Evolutionary conservation across 305 asterid species (phyloP).

Genomic region (Fraxinus paxiana): DNA sequence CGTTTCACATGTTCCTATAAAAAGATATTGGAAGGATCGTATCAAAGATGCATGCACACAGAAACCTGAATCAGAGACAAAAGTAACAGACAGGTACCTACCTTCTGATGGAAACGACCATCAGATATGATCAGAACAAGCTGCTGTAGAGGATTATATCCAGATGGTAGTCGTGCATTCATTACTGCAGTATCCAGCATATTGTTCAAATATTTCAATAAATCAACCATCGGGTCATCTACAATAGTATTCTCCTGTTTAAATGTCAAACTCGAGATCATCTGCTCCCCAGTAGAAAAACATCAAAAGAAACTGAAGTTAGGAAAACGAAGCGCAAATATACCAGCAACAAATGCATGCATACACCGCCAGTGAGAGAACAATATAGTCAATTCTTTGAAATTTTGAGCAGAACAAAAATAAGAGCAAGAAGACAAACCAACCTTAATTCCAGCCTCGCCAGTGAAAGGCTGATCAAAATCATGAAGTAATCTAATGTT

Average conservation of each 20-base stretch:
- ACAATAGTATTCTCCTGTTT: conserved; percentile 80
- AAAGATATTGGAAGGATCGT: not conserved
- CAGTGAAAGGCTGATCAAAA: conserved; percentile 80
- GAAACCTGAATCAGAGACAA: not conserved
- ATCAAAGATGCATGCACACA: not conserved
- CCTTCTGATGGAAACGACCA: conserved; percentile 87
- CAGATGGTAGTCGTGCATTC: conserved; percentile 77
- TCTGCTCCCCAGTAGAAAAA: conserved; percentile 39
- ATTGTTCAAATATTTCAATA: conserved; percentile 65
- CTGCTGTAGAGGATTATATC: conserved; percentile 91
- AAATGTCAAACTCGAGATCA: conserved; percentile 88
- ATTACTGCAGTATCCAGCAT: conserved; percentile 62
- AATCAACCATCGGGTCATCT: conserved; percentile 80
- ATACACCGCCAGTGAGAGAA: not conserved
- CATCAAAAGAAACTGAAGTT: conserved; percentile 12
- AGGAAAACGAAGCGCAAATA: not conserved
- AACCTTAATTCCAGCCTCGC: conserved; percentile 88
- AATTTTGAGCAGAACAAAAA: not conserved
- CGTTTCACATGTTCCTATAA: conserved; percentile 64
- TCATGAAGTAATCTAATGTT: conserved; percentile 72
- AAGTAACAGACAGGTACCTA: conserved; percentile 39
- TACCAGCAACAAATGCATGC: not conserved
- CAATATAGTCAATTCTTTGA: not conserved
- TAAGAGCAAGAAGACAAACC: conserved; percentile 16
- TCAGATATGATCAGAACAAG: conserved; percentile 91